Evolutionary conservation across 2,329 filamentous ascomycete species (phyloP).

Genomic region (Aspergillus sp.): DNA sequence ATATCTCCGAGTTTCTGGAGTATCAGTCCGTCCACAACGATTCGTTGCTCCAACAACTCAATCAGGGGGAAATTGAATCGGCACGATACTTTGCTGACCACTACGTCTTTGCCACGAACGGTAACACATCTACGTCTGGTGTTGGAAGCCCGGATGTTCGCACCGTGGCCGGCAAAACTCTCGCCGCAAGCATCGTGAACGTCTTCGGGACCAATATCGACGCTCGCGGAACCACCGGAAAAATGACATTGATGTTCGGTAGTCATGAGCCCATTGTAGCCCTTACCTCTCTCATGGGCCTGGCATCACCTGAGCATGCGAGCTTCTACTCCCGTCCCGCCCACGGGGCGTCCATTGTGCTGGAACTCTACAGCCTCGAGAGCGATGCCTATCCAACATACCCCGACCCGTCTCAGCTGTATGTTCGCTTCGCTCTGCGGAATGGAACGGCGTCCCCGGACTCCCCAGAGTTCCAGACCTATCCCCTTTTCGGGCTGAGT

Average conservation of each 20-base stretch:
- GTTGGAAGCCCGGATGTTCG: conserved; percentile 28
- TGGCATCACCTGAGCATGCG: conserved; percentile 36
- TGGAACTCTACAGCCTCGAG: conserved; percentile 51
- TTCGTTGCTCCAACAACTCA: conserved; percentile 34
- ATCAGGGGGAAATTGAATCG: conserved; percentile 28
- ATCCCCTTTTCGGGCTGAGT: conserved; percentile 51
- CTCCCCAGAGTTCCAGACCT: conserved; percentile 33
- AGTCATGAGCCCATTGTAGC: conserved; percentile 50
- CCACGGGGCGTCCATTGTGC: conserved; percentile 48
- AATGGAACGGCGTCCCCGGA: conserved; percentile 50
- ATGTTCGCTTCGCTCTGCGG: conserved; percentile 55
- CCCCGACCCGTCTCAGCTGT: conserved; percentile 46
- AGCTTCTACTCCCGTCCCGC: conserved; percentile 51
- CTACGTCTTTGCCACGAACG: conserved; percentile 47
- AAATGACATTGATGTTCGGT: conserved; percentile 51
- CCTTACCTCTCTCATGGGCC: conserved; percentile 46
- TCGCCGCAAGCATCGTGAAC: conserved; percentile 38
- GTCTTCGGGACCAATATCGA: conserved; percentile 40
- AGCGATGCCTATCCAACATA: conserved; percentile 33
- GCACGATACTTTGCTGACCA: conserved; percentile 49
- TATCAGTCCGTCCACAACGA: conserved; percentile 54
- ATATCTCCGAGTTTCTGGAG: conserved; percentile 56
- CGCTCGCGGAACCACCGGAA: conserved; percentile 34
- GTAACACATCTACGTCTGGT: conserved; percentile 39
- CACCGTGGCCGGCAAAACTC: conserved; percentile 43